phyloP scores from a whole-genome alignment of 2,329 filamentous ascomycete genomes.

The Sporothrix brunneoviolacea region DNA sequence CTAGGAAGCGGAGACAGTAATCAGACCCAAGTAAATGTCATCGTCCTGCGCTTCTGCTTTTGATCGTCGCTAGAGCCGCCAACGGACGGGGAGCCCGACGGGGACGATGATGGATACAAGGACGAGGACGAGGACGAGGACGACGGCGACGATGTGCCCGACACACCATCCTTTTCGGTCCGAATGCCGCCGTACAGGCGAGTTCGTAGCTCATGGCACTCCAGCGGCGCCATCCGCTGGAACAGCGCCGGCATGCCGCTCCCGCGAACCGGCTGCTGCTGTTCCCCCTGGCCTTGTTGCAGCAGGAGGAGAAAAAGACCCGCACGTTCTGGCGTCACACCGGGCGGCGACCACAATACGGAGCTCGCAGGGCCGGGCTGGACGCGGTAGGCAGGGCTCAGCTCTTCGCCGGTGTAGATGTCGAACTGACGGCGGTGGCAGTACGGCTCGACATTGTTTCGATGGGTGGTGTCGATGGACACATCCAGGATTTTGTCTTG shows the following conservation, averaged over 20 bases:
- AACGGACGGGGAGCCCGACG: neutral
- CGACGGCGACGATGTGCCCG: neutral
- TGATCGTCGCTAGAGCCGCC: neutral
- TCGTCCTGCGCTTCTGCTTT: neutral
- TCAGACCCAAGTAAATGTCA: neutral
- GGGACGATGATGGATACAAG: neutral
- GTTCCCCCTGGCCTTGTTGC: slow-evolving; percentile 3
- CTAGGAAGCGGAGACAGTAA: too few relatives aligned
- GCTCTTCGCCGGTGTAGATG: slow-evolving; percentile 17
- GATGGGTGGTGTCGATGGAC: slow-evolving; percentile 4
- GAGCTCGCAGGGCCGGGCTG: slow-evolving; percentile 4
- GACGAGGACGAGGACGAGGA: neutral
- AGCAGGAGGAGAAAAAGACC: slow-evolving; percentile 16
- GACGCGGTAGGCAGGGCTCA: slow-evolving; percentile 19
- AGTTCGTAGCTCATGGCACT: slow-evolving; percentile 20
- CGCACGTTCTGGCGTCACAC: slow-evolving; percentile 16
- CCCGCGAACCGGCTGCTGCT: slow-evolving; percentile 16
- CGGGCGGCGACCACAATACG: slow-evolving; percentile 15
- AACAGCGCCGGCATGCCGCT: slow-evolving; percentile 20
- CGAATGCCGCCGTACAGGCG: slow-evolving; percentile 14
- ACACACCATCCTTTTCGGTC: neutral
- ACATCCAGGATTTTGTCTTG: slow-evolving; percentile 13
- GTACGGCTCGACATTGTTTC: slow-evolving; percentile 1
- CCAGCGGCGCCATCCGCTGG: slow-evolving; percentile 27
- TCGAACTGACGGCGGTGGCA: slow-evolving; percentile 24